phyloP scores from a whole-genome alignment of 2,329 filamentous ascomycete genomes.

The Aureobasidium sp. region DNA sequence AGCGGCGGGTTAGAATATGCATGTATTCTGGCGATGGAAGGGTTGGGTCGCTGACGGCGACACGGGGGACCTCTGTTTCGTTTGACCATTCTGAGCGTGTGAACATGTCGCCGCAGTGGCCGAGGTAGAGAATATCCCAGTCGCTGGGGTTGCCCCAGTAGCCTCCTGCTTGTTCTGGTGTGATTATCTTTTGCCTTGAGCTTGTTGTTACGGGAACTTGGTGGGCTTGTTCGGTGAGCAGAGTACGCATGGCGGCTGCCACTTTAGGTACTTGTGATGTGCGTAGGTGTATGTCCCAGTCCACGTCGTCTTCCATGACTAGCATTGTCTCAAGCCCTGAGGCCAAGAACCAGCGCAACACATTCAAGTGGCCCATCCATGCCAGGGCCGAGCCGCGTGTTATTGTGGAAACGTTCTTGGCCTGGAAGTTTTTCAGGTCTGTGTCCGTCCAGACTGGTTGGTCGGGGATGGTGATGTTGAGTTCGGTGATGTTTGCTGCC shows the following conservation, averaged over 20 bases:
- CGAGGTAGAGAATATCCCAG: conserved; percentile 36
- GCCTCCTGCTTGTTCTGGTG: conserved; percentile 1
- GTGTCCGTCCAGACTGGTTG: conserved; percentile 33
- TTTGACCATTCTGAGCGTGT: conserved; percentile 22
- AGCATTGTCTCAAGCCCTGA: conserved; percentile 36
- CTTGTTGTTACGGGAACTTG: background rate
- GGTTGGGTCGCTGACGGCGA: conserved; percentile 29
- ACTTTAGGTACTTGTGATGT: conserved; percentile 36
- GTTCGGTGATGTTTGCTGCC: conserved; percentile 32
- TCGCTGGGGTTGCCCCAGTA: conserved; percentile 35
- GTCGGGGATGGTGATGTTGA: conserved; percentile 32
- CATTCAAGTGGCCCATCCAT: conserved; percentile 36
- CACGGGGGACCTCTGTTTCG: conserved; percentile 27
- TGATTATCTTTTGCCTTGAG: conserved; percentile 1
- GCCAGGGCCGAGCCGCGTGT: conserved; percentile 33
- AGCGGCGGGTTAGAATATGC: conserved; percentile 30
- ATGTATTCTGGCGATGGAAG: conserved; percentile 31
- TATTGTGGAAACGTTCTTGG: conserved; percentile 26
- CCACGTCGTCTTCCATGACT: conserved; percentile 41
- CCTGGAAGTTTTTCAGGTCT: conserved; percentile 27
- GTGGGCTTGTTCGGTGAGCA: conserved; percentile 18
- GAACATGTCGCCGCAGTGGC: conserved; percentile 37
- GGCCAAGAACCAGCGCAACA: conserved; percentile 34
- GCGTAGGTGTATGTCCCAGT: conserved; percentile 40
- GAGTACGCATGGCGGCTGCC: conserved; percentile 33